Percentiles rank a stretch among this genome's conserved stretches.
Conservation (phyloP, 352 stramenopile species). For the Pythium coloratum region DNA sequence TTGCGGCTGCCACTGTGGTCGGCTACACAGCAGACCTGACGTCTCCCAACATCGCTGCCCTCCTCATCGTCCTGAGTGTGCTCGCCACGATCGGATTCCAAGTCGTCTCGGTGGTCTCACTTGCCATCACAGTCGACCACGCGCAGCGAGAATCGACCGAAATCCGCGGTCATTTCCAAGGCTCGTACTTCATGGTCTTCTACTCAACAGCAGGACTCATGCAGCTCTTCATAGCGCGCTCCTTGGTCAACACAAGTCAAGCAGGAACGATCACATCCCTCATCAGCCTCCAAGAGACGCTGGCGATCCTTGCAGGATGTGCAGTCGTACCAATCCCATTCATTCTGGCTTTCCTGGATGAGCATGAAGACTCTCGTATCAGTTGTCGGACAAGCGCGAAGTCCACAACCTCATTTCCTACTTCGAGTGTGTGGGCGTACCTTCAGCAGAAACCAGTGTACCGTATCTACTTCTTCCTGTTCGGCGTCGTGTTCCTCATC, state of each 20-base stretch:
- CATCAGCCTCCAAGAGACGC: not conserved
- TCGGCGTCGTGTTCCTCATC: constrained; percentile 13
- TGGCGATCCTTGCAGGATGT: constrained; percentile 1
- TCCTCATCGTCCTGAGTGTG: not conserved
- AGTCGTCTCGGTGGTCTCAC: constrained; percentile 39
- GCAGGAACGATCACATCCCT: not conserved
- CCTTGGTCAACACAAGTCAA: constrained; percentile 1
- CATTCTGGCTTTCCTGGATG: not conserved
- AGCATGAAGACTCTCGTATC: not conserved
- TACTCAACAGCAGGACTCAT: constrained; percentile 30
- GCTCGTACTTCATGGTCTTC: constrained; percentile 40
- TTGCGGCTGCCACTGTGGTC: not conserved
- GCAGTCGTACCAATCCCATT: constrained; percentile 8
- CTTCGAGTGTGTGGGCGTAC: not conserved
- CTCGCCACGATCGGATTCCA: constrained; percentile 7
- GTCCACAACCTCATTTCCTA: not conserved
- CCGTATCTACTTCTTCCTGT: constrained; percentile 22
- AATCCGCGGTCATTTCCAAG: constrained; percentile 44
- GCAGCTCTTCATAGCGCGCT: constrained; percentile 31
- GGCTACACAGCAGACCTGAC: not conserved
- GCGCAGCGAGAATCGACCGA: constrained; percentile 47
- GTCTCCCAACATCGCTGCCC: not conserved
- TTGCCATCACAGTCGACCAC: constrained; percentile 50
- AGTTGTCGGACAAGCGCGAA: constrained; percentile 5
- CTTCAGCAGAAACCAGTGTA: constrained; percentile 21